These are phyloP conservation scores for Lecanicillium sp. DNA, from an alignment of 2,329 filamentous ascomycete genomes.

Conservation along the genomic window DNA sequence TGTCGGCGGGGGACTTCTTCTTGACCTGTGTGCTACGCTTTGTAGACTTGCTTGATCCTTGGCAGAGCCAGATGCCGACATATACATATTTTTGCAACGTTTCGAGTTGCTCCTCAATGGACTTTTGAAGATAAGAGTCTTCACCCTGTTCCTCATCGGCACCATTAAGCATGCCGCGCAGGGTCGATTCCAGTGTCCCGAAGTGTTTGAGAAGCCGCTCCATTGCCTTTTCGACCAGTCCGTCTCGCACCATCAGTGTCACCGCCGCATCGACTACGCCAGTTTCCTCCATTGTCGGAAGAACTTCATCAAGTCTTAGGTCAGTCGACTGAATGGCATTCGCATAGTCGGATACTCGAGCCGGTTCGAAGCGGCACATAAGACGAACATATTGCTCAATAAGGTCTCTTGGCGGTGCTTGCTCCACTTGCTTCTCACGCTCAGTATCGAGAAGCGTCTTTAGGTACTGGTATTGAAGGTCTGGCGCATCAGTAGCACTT, in stretches of 20 bases:
- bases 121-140: slow-evolving; percentile 44
- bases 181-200: slow-evolving; percentile 67
- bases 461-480: slow-evolving; percentile 70
- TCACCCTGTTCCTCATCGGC: slow-evolving; percentile 48
- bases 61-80: slow-evolving; percentile 93
- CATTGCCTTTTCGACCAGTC: slow-evolving; percentile 77
- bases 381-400: slow-evolving; percentile 81
- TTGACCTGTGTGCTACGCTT: slow-evolving; percentile 37
- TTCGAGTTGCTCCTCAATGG: slow-evolving; percentile 65
- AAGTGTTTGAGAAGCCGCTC: slow-evolving; percentile 75
- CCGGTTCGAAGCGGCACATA: slow-evolving; percentile 79
- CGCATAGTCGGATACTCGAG: slow-evolving; percentile 80
- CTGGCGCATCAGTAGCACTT: slow-evolving; percentile 50
- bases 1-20: slow-evolving; percentile 40
- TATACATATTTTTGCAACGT: slow-evolving; percentile 83
- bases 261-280: slow-evolving; percentile 91
- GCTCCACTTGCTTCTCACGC: slow-evolving; percentile 18
- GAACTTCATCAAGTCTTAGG: slow-evolving; percentile 67
- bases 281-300: slow-evolving; percentile 82
- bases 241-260: slow-evolving; percentile 81
- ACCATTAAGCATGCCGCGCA: slow-evolving; percentile 65
- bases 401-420: slow-evolving; percentile 48
- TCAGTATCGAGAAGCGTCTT: slow-evolving; percentile 63
- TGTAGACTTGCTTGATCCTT: slow-evolving; percentile 65
- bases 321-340: slow-evolving; percentile 68